A percentile compares a stretch with the other conserved stretches of the same genome.
phyloP scores from a whole-genome alignment of 2,329 filamentous ascomycete genomes.

The Monilinia laxa region DNA sequence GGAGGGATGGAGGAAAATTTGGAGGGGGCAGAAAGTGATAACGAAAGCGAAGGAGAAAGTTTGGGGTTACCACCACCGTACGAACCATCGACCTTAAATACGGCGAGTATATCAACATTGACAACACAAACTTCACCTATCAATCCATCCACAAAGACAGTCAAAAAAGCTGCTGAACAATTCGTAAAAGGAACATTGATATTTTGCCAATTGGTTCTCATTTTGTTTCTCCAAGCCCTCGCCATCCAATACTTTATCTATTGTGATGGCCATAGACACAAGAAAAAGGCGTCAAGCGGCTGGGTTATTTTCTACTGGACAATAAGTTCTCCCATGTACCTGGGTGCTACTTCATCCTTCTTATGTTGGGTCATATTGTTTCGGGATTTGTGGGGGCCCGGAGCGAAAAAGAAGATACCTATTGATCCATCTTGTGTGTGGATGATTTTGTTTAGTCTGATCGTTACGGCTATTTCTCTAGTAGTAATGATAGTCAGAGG shows the following conservation, averaged over 20 bases:
- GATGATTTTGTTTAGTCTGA: not conserved
- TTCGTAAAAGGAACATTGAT: not conserved
- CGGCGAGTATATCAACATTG: not conserved
- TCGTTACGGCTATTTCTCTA: not conserved
- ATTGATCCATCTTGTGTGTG: not conserved
- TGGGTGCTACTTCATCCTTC: not conserved
- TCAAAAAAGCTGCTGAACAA: not conserved
- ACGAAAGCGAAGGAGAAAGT: not conserved
- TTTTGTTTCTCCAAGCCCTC: not conserved
- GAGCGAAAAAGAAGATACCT: not conserved
- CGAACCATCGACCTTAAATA: not conserved
- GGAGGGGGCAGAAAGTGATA: not conserved
- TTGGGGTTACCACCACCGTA: not conserved
- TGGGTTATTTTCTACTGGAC: not conserved
- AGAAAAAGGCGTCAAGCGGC: not conserved
- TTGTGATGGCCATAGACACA: not conserved
- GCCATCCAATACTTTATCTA: not conserved
- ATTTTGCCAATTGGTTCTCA: not conserved
- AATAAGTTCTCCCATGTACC: not conserved
- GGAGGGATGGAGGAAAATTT: not conserved
- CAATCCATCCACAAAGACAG: not conserved
- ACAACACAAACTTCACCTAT: not conserved
- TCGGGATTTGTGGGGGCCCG: not conserved
- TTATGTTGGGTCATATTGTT: not conserved
- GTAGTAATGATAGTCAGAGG: too few relatives aligned